Conservation (phyloP, 2,329 filamentous ascomycete genomes). For the Microsporum ferrugineum region DNA sequence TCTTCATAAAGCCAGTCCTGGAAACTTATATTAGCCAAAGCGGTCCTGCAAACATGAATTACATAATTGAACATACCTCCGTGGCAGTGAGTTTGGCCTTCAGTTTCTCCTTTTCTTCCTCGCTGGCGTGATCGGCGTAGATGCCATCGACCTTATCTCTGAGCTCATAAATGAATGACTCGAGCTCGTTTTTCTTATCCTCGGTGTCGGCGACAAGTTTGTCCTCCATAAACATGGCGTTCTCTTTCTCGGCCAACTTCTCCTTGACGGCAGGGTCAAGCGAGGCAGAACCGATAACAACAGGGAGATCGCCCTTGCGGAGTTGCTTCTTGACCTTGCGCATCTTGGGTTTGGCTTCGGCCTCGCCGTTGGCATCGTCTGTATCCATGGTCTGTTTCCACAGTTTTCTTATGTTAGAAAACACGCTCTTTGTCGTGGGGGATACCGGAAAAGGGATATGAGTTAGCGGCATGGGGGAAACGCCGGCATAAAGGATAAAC, state of each 20-base stretch:
- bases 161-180: conserved; percentile 93
- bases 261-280: conserved; percentile 60
- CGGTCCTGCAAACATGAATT: background rate
- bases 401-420: conserved; percentile 19
- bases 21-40: conserved; percentile 15
- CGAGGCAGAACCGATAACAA: conserved; percentile 70
- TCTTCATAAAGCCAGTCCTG: conserved; percentile 99
- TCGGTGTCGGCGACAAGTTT: conserved; percentile 97
- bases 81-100: conserved; percentile 68
- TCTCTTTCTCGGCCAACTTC: conserved; percentile 66
- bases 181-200: conserved; percentile 99
- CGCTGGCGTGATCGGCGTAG: conserved; percentile 76
- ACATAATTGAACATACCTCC: conserved; percentile 56
- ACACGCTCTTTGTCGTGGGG: conserved; percentile 13
- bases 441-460: conserved; percentile 6
- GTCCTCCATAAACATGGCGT: conserved; percentile 90
- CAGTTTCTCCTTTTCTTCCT: conserved; percentile 84
- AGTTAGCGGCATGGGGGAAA: conserved; percentile 7
- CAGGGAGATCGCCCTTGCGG: conserved; percentile 87
- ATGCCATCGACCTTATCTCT: conserved; percentile 89
- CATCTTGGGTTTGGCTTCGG: conserved; percentile 64
- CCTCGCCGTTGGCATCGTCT: conserved; percentile 51
- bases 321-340: conserved; percentile 99
- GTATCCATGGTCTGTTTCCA: conserved; percentile 67
- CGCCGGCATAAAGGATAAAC: conserved; percentile 16